These are phyloP conservation scores for Adiantum capillusveneris DNA, from an alignment of 75 land plant genomes.

Conservation along the genomic window DNA sequence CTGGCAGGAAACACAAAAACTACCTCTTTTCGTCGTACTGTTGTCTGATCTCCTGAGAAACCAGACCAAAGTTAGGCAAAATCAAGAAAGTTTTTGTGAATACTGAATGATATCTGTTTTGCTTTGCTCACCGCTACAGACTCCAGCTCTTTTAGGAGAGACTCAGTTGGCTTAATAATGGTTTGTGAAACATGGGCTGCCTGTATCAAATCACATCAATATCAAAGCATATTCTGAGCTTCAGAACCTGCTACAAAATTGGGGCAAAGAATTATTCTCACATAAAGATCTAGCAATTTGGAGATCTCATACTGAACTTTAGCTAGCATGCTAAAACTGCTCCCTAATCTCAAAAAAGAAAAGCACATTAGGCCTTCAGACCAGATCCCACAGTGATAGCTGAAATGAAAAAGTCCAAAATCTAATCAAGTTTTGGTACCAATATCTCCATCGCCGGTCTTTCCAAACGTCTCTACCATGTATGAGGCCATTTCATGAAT, in stretches of 20 bases:
- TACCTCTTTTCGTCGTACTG: not conserved
- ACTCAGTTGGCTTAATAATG: slow-evolving; percentile 1
- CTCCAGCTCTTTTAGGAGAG: not conserved
- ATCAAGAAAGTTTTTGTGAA: not conserved
- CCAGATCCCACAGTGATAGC: not conserved
- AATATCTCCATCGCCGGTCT: not conserved
- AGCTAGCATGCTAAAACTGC: not conserved
- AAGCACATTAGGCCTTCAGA: not conserved
- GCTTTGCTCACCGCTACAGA: not conserved
- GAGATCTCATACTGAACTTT: slow-evolving; percentile 6
- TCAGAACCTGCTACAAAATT: not conserved
- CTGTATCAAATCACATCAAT: not conserved
- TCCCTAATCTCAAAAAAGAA: not conserved
- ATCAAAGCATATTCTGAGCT: not conserved
- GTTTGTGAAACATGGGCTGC: slow-evolving; percentile 1
- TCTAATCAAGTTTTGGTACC: not conserved
- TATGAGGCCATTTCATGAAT: slow-evolving; percentile 3
- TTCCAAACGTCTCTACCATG: not conserved
- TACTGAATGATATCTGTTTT: not conserved
- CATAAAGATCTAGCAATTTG: not conserved
- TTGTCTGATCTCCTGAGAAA: not conserved
- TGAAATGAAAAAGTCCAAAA: not conserved
- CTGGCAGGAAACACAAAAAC: too few relatives aligned
- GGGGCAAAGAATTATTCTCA: not conserved
- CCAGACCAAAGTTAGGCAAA: not conserved